Evolutionary conservation across 2,329 filamentous ascomycete genomes (phyloP), one percentile per base, ranked within the genome.

Genomic region (Tolypocladium album): DNA sequence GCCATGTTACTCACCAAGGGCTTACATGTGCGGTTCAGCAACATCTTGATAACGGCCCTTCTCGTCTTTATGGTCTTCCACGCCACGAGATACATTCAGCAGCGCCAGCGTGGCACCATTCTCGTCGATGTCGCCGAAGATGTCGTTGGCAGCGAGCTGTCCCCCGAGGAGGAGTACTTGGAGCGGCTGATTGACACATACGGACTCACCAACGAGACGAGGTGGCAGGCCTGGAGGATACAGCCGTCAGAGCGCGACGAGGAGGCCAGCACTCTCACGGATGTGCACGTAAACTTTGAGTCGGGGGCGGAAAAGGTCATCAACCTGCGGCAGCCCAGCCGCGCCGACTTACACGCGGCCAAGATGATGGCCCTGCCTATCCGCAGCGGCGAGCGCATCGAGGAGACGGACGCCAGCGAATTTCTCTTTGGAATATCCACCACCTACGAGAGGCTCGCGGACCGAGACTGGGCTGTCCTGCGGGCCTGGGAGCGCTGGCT

Each of bases 401-500:
- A 68, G 20, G 67, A 71, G 39, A 62, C 75, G 4, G 73, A 79
- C 56, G 76, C 73, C 0, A 76, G 77, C 0, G 65, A 70, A 2
- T 74, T 76, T 56, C 61, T 79, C 2, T 77, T 80, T 58, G 76
- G 75, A 50, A 65, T 80, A 34, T 75, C 76, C 2, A 77, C 77
- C 0, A 77, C 75, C 15, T 78, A 74, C 59, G 68, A 70, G 20
- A 72, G 76, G 5, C 67, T 80, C 38, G 67, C 68, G 2, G 71
- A 73, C 52, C 66, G 71, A 12, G 71, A 78, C 58, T 72, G 71
- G 59, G 71, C 74, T 12, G 66, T 78, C 50, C 64, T 79, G 7
- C 69, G 68, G 50, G 73, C 75, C 60, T 80, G 78, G 78, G 68
- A 74, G 43, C 70, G 77, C 3, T 80, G 76, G 77, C 70, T 80